These are phyloP conservation scores for Colletotrichum sp. DNA, from an alignment of 2,329 filamentous ascomycete genomes.

Conservation along the genomic window DNA sequence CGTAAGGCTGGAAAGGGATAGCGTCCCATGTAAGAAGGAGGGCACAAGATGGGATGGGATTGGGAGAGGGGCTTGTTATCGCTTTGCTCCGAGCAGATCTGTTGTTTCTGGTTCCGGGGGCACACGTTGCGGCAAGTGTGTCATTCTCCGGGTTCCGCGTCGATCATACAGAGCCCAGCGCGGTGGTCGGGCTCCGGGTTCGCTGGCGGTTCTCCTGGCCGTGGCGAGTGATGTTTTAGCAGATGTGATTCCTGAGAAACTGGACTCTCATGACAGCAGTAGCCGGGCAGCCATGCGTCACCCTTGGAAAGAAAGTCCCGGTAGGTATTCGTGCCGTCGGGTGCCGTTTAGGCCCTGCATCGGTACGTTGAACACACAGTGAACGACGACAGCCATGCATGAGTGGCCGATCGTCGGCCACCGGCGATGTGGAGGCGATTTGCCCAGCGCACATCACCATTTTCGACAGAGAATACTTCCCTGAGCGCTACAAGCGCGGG, in stretches of 20 bases:
- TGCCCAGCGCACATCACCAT: neutral
- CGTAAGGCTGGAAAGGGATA: neutral
- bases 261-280: neutral
- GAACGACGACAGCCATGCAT: neutral
- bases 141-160: slow-evolving; percentile 15
- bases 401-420: neutral
- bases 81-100: neutral
- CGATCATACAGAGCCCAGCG: slow-evolving; percentile 12
- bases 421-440: neutral
- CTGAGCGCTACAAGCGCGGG: neutral
- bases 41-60: neutral
- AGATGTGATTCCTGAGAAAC: neutral
- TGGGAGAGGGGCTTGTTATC: neutral
- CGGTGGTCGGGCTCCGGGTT: neutral
- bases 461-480: neutral
- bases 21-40: neutral
- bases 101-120: neutral
- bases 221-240: neutral
- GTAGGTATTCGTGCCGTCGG: neutral
- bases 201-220: neutral
- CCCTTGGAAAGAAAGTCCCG: neutral
- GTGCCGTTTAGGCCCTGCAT: neutral
- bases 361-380: neutral
- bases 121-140: slow-evolving; percentile 11
- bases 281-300: neutral